Conservation (phyloP, 192 early-diverging fungal species). For the Allomyces macrogynus region DNA sequence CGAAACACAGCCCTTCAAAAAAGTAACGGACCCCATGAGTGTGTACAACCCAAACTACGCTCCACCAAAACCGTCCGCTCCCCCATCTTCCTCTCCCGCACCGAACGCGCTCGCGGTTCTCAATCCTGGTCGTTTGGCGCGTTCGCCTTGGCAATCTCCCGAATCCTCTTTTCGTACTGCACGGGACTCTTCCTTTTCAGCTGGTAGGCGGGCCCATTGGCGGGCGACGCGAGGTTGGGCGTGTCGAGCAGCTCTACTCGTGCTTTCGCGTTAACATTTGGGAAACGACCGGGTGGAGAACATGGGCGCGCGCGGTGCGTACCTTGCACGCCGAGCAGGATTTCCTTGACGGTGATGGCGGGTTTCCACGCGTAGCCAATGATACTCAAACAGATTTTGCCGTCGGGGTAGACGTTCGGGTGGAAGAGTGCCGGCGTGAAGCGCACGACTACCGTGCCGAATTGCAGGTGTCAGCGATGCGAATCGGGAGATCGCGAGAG, state of each 20-base stretch:
- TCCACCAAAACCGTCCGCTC: too few species aligned
- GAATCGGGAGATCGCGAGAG: too few species aligned
- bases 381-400: conserved; percentile 94
- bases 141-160: conserved; percentile 34
- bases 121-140: neutral
- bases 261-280: neutral
- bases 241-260: conserved; percentile 53
- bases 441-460: conserved; percentile 15
- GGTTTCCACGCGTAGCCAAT: conserved; percentile 92
- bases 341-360: conserved; percentile 91
- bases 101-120: too few species aligned
- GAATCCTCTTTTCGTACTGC: conserved; percentile 32
- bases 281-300: neutral
- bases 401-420: conserved; percentile 92
- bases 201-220: conserved; percentile 61
- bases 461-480: too few species aligned
- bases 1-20: too few species aligned
- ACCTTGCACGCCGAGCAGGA: conserved; percentile 70
- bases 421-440: conserved; percentile 65
- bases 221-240: conserved; percentile 79
- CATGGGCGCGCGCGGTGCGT: neutral
- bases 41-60: too few species aligned
- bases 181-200: conserved; percentile 37
- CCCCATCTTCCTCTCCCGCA: too few species aligned
- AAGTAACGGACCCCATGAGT: too few species aligned